A percentile compares a stretch with the other conserved stretches of the same genome.
Evolutionary conservation across 2,329 filamentous ascomycete genomes (phyloP).

Genomic region (Zarea fungicola): DNA sequence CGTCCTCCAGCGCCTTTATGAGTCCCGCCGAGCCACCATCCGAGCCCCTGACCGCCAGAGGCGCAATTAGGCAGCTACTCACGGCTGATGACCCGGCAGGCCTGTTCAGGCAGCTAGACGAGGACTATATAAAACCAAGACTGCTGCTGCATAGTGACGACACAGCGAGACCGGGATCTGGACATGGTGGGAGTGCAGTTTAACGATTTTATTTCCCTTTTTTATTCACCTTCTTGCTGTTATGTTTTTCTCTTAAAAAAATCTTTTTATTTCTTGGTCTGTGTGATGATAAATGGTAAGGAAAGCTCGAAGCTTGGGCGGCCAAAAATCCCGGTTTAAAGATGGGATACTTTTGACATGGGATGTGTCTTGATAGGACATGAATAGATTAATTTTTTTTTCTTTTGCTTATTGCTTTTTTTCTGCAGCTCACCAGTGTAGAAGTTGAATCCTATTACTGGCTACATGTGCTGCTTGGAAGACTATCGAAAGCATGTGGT

Average conservation of each 20-base stretch:
- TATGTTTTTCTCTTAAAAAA: background rate
- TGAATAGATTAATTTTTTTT: too few species aligned
- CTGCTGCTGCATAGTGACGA: constrained; percentile 70
- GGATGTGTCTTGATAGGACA: too few species aligned
- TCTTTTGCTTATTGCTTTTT: too few species aligned
- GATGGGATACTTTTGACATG: too few species aligned
- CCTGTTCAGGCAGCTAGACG: constrained; percentile 87
- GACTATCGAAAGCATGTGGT: too few species aligned
- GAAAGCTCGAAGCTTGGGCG: background rate
- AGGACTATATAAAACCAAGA: constrained; percentile 92
- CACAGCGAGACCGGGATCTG: constrained; percentile 13
- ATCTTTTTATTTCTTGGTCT: too few species aligned
- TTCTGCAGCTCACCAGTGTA: too few species aligned
- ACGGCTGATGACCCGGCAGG: constrained; percentile 83
- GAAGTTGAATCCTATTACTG: too few species aligned
- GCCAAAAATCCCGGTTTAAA: too few species aligned
- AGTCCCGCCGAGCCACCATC: constrained; percentile 24
- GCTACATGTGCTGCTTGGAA: too few species aligned
- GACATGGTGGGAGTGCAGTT: constrained; percentile 17
- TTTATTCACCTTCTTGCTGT: background rate
- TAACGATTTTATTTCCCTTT: constrained; percentile 2
- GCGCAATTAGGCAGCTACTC: constrained; percentile 74
- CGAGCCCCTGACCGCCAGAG: constrained; percentile 61
- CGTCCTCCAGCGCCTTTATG: constrained; percentile 25
- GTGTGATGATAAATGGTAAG: background rate